A percentile compares a stretch with the other conserved stretches of the same genome.
Evolutionary conservation across 2,329 filamentous ascomycete species (phyloP).

Genomic region (Colletotrichum paranaense): DNA sequence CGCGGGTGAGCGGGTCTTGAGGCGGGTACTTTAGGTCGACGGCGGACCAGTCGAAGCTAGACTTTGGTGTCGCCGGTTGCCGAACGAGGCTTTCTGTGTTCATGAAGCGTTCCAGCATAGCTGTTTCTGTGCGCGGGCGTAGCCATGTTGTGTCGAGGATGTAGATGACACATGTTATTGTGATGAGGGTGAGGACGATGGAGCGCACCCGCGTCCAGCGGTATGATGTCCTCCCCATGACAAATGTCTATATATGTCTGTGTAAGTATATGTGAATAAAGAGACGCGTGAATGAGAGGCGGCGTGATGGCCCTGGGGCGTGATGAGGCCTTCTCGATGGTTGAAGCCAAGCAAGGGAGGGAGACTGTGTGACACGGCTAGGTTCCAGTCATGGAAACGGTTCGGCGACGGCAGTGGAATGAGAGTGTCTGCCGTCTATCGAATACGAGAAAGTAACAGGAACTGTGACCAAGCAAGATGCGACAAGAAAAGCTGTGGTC

Average conservation of each 20-base stretch:
- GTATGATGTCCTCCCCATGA: constrained; percentile 3
- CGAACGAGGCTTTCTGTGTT: constrained; percentile 39
- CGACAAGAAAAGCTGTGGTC: not conserved
- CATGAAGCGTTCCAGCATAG: constrained; percentile 45
- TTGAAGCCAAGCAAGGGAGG: not conserved
- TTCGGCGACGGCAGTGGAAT: not conserved
- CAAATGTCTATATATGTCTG: not conserved
- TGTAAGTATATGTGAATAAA: not conserved
- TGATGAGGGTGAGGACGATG: not conserved
- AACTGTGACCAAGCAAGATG: not conserved
- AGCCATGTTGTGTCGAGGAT: constrained; percentile 9
- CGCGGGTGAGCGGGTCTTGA: constrained; percentile 35
- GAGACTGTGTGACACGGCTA: not conserved
- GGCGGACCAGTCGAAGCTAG: constrained; percentile 52
- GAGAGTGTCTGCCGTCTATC: not conserved
- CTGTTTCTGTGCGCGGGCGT: constrained; percentile 9
- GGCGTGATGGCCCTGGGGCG: not conserved
- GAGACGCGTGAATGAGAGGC: not conserved
- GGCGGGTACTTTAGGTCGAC: constrained; percentile 43
- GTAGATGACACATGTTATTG: constrained; percentile 6
- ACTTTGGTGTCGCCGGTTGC: constrained; percentile 31
- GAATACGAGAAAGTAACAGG: not conserved
- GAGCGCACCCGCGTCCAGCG: constrained; percentile 29
- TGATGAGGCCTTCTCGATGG: not conserved
- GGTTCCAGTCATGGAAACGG: not conserved